Base-by-base conservation (phyloP, 345 rosid species). In the Linum trigynum region DNA sequence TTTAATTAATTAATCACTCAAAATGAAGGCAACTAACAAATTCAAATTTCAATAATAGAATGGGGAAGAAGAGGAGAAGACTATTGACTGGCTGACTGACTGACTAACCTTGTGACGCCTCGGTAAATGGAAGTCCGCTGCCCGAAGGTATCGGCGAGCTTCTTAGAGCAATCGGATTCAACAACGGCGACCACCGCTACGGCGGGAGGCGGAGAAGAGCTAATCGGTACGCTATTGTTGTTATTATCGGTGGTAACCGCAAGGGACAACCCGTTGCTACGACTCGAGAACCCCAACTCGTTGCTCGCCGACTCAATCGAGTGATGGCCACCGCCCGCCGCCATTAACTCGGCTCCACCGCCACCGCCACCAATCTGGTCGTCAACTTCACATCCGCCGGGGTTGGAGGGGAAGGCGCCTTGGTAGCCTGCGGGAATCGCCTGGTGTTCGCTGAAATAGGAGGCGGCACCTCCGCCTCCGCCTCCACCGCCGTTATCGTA, bases 51-150 rank as follows among this genome's bases (percentile, higher is more conserved):
- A 23, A 23, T 23, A 23, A 23, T 23, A 23, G 32, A 23, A 23
- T 23, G 32, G 32, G 32, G 32, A 23, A 23, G 32, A 23, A 23
- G 32, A 23, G 32, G 32, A 1, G 32, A 23, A 23, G 32, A 23
- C 32, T 23, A 23, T 1, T 23, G 32, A 23, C 32, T 23, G 32
- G 1, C 32, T 23, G 32, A 23, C 32, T 23, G 32, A 23, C 32
- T 23, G 32, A 23, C 32, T 23, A 23, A 85, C 99, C 96, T 80
- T 12, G 99, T 94, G 60, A 94, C 99, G 16, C 99, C 99, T 82
- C 99, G 72, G 88, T 88, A 90, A 57, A 90, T 94, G 40, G 97
- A 94, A 57, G 97, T 94, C 63, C 97, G 76, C 74, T 90, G 99
- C 36, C 99, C 96, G 38, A 94, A 88, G 0, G 96, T 85, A 70